These are phyloP conservation scores for Xylaria curta DNA, from an alignment of 495 filamentous ascomycete species.

Conservation along the genomic window DNA sequence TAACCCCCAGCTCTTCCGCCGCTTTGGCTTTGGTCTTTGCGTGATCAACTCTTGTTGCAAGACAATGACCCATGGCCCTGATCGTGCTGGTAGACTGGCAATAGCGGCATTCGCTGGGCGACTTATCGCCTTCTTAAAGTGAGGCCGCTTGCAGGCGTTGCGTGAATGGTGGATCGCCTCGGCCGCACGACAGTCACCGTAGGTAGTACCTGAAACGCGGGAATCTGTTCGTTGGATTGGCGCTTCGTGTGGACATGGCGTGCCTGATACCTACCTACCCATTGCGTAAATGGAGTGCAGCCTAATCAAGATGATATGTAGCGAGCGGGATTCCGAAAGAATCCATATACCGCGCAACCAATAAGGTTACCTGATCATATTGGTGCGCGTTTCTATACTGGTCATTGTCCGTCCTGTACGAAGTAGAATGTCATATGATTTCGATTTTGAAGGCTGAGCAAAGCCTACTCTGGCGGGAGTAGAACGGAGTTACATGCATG, in stretches of 20 bases:
- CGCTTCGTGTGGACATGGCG: slow-evolving; percentile 18
- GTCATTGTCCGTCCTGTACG: background rate
- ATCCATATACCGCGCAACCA: background rate
- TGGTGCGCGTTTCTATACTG: background rate
- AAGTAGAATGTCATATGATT: slow-evolving; percentile 10
- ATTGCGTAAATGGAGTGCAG: slow-evolving; percentile 2
- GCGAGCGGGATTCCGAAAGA: slow-evolving; percentile 4
- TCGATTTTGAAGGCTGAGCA: slow-evolving; percentile 10
- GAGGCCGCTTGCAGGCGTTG: slow-evolving; percentile 7
- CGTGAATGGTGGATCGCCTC: background rate
- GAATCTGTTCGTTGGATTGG: slow-evolving; percentile 9
- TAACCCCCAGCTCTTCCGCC: background rate
- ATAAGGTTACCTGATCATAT: background rate
- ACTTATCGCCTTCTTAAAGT: background rate
- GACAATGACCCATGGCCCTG: background rate
- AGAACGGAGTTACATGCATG: slow-evolving; percentile 12
- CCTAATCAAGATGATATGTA: background rate
- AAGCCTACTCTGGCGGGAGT: background rate
- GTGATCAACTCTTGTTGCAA: slow-evolving; percentile 9
- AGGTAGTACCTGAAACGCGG: slow-evolving; percentile 23
- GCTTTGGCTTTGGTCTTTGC: slow-evolving; percentile 8
- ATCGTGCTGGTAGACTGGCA: background rate
- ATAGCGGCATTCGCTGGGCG: background rate
- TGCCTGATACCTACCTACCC: background rate
- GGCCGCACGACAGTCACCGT: slow-evolving; percentile 1